Conservation (phyloP, 1,284 basidiomycete species). For the Moniliophthora roreri region DNA sequence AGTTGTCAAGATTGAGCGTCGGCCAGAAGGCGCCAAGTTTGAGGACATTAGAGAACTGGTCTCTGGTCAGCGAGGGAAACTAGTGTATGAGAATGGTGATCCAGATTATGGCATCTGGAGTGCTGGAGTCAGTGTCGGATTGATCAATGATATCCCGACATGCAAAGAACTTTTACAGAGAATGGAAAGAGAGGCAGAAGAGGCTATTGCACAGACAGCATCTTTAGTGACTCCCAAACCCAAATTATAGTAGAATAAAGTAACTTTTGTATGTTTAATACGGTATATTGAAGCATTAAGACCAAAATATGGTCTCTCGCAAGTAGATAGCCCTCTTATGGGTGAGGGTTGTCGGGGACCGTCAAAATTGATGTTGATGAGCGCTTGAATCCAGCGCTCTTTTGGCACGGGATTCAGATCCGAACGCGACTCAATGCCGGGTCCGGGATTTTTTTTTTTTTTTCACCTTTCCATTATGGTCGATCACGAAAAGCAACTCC, state of each 20-base stretch:
- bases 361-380: background rate
- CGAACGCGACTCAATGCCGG: background rate
- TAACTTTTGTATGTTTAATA: background rate
- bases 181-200: slow-evolving; percentile 81
- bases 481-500: slow-evolving; percentile 5
- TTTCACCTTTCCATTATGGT: background rate
- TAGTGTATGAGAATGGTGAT: slow-evolving; percentile 87
- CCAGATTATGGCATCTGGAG: slow-evolving; percentile 88
- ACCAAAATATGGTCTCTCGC: too few relatives aligned
- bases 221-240: slow-evolving; percentile 38
- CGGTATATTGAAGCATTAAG: background rate
- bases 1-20: slow-evolving; percentile 80
- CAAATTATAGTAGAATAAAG: slow-evolving; percentile 39
- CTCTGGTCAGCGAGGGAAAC: slow-evolving; percentile 72
- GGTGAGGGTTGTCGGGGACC: background rate
- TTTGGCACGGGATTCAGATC: background rate
- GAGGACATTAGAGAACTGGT: slow-evolving; percentile 85
- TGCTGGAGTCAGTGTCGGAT: slow-evolving; percentile 75
- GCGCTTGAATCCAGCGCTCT: background rate
- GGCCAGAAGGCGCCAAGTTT: slow-evolving; percentile 86
- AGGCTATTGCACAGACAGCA: slow-evolving; percentile 57
- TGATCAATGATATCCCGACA: slow-evolving; percentile 87
- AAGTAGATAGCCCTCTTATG: too few relatives aligned
- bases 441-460: background rate
- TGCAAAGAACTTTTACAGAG: slow-evolving; percentile 73